Base-by-base conservation (phyloP, 164 flowering plant species). In the Litsea cubeba region DNA sequence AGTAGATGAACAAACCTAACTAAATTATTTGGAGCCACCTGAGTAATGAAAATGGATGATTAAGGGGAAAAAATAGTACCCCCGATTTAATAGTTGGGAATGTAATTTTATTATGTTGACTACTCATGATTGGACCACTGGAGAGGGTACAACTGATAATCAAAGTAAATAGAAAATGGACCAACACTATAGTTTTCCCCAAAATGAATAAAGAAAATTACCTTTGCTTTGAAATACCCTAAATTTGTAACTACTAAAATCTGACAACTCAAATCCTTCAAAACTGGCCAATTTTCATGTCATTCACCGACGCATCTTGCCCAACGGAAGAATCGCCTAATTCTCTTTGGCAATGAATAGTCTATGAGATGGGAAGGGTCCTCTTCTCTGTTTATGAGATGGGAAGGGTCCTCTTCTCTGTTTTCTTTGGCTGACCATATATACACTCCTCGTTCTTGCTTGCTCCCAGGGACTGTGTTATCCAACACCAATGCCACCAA, bases 361-460 rank as follows among this genome's bases (percentile, higher is more conserved):
- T 84, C 87, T 22, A 80, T 85, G 12, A 80, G 82, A 64, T 84
- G 71, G 50, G 87, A 71, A 12, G 92, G 86, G 72, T 95, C 88
- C 20, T 70, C 70, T 18, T 71, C 81, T 50, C 86, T 12, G 66
- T 91, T 92, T 71, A 25, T 25, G 26, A 25, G 26, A 25, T 25
- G 26, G 26, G 87, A 71, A 12, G 92, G 87, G 72, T 95, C 88
- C 20, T 70, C 70, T 18, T 71, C 81, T 50, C 86, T 12, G 66
- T 91, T 92, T 71, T 91, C 91, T 2, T 83, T 73, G 20, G 75
- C 81, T 12, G 94, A 91, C 99, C 99, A 95, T 70, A 79, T 75
- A 78, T 95, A 95, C n/a, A 87, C 95, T 71, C 98, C 97, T 81
- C 95, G 82, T 75, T 95, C 97, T 82, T 87, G 87, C 74, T 79